Evolutionary conservation across 1,284 basidiomycete species (phyloP).

Genomic region (Fomitopsis pinicola): DNA sequence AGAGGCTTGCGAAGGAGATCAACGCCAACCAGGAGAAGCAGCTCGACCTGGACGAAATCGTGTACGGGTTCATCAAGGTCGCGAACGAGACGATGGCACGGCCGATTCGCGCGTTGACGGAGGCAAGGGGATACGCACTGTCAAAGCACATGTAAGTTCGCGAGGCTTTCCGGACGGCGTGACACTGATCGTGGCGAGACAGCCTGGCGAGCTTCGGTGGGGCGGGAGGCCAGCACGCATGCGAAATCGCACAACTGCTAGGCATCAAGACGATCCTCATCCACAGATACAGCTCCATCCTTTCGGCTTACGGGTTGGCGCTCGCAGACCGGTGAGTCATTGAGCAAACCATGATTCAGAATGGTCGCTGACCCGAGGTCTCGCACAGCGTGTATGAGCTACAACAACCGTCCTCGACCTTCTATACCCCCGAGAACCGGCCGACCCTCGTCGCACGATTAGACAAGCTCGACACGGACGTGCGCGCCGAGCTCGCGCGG

Average conservation of each 20-base stretch:
- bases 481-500: slow-evolving; percentile 57
- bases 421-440: slow-evolving; percentile 57
- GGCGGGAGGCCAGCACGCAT: slow-evolving; percentile 90
- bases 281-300: slow-evolving; percentile 82
- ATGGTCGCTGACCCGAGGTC: background rate
- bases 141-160: slow-evolving; percentile 69
- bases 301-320: slow-evolving; percentile 88
- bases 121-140: slow-evolving; percentile 84
- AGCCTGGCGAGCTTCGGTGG: slow-evolving; percentile 88
- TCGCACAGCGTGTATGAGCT: slow-evolving; percentile 67
- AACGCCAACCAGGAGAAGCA: slow-evolving; percentile 54
- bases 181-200: background rate
- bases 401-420: slow-evolving; percentile 83
- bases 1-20: slow-evolving; percentile 63
- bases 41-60: slow-evolving; percentile 79
- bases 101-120: slow-evolving; percentile 89
- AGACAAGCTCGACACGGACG: slow-evolving; percentile 63
- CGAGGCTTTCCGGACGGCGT: background rate
- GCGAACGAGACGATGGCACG: slow-evolving; percentile 93
- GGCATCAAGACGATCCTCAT: slow-evolving; percentile 84
- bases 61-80: slow-evolving; percentile 93
- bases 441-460: slow-evolving; percentile 57
- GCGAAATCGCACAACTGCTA: slow-evolving; percentile 78
- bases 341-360: background rate
- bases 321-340: slow-evolving; percentile 74